Conservation (phyloP, 108 stramenopile genomes). For the Stephanodiscus minutulus region DNA sequence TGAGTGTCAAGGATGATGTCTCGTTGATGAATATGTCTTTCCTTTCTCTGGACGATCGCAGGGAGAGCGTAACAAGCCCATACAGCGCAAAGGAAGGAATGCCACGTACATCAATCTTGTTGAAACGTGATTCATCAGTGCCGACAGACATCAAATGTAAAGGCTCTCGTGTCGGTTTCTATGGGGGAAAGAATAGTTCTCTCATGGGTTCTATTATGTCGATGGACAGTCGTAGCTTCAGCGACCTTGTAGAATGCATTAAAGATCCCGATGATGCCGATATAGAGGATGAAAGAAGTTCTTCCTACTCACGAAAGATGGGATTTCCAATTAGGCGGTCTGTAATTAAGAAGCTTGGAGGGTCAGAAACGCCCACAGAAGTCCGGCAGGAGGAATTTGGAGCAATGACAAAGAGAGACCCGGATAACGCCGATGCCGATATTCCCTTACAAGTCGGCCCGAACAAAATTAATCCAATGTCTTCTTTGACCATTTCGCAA, state of each 20-base stretch:
- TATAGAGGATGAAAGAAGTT: background rate
- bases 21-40: slow-evolving; percentile 44
- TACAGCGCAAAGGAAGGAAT: slow-evolving; percentile 2
- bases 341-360: slow-evolving; percentile 4
- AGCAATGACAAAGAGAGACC: too few species aligned
- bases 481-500: slow-evolving; percentile 24
- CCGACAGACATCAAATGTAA: background rate
- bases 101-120: background rate
- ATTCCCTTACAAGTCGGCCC: too few species aligned
- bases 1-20: slow-evolving; percentile 16
- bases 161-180: slow-evolving; percentile 14
- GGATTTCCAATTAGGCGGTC: slow-evolving; percentile 28
- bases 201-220: slow-evolving; percentile 10
- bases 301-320: slow-evolving; percentile 11
- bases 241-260: slow-evolving; percentile 3
- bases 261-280: slow-evolving; percentile 6
- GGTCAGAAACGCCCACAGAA: background rate
- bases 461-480: too few species aligned
- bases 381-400: background rate
- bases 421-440: too few species aligned
- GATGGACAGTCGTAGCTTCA: slow-evolving; percentile 13
- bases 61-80: background rate
- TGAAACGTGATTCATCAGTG: background rate
- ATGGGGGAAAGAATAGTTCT: background rate
- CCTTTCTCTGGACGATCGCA: slow-evolving; percentile 18